Evolutionary conservation across 441 rosid genomes (phyloP), one percentile per base, ranked within the genome.

Genomic region (Biscutella laevigata): DNA sequence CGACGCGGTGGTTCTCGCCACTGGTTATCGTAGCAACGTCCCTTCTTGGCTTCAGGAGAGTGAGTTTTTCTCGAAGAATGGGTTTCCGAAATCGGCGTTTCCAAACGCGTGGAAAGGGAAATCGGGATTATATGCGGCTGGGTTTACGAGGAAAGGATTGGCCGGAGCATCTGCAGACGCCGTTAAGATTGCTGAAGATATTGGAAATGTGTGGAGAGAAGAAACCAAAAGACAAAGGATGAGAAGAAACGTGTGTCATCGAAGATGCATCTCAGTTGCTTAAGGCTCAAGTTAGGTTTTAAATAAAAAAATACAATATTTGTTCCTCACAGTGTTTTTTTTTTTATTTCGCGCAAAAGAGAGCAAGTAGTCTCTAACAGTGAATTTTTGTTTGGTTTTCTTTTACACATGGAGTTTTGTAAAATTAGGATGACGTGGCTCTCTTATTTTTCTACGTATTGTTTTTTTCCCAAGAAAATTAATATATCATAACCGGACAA

Each of bases 91-190:
- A 27, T 60, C 90, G 15, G 63, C 81, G 13, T 77, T 75, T 59
- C 83, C 87, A 8, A 62, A 72, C 43, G 81, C 77, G 0, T 84
- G 95, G 97, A 89, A 86, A 71, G 94, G 94, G 40, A 82, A 79
- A 29, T 64, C 75, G 7, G 95, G 94, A 7, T 67, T 89, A 2
- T 89, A 86, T 50, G 95, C 91, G 8, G 89, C 82, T 12, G 97
- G 97, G 68, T 89, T 86, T 70, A 82, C 87, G 51, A 84, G 74
- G 70, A 86, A 78, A 82, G 94, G 88, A 70, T 81, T 89, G 50
- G 74, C 84, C 10, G 89, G 95, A 61, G 78, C 78, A 22, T 82
- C 94, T 4, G 74, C 71, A 2, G 95, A 89, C 25, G 87, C 97
- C 12, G 47, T 71, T 28, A 77, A 53, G 12, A 77, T 89, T 2